Conservation (phyloP, 2,329 filamentous ascomycete genomes). For the Sclerotinia trifoliorum region DNA sequence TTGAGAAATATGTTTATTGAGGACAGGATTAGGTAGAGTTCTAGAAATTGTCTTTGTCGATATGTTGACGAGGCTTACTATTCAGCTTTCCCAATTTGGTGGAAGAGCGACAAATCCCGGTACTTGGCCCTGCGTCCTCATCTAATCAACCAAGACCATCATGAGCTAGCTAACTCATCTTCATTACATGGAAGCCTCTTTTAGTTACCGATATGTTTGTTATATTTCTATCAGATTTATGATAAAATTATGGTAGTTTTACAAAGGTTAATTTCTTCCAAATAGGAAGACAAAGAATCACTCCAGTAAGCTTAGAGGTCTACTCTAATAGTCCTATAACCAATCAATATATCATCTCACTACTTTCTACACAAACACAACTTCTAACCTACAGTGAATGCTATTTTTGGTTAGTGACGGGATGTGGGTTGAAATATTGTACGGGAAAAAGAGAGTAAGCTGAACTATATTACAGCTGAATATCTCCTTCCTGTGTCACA, state of each 20-base stretch:
- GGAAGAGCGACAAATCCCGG: neutral
- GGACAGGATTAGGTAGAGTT: slow-evolving; percentile 2
- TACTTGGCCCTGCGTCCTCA: neutral
- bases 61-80: slow-evolving; percentile 8
- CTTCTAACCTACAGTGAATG: neutral
- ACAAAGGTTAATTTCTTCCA: neutral
- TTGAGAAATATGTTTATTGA: slow-evolving; percentile 7
- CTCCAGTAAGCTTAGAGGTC: neutral
- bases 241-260: neutral
- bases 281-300: neutral
- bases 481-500: neutral
- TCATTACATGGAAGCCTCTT: neutral
- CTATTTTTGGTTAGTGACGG: slow-evolving; percentile 1
- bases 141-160: neutral
- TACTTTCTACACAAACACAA: neutral
- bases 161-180: neutral
- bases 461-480: slow-evolving; percentile 3
- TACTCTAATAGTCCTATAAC: no score
- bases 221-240: neutral
- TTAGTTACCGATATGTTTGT: neutral
- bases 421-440: neutral
- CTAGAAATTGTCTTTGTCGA: slow-evolving; percentile 17
- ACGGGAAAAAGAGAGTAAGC: neutral
- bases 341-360: neutral
- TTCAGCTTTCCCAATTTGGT: slow-evolving; percentile 15